Evolutionary conservation across 2,329 filamentous ascomycete species (phyloP).

Genomic region (Tolypocladium ophioglossoides): DNA sequence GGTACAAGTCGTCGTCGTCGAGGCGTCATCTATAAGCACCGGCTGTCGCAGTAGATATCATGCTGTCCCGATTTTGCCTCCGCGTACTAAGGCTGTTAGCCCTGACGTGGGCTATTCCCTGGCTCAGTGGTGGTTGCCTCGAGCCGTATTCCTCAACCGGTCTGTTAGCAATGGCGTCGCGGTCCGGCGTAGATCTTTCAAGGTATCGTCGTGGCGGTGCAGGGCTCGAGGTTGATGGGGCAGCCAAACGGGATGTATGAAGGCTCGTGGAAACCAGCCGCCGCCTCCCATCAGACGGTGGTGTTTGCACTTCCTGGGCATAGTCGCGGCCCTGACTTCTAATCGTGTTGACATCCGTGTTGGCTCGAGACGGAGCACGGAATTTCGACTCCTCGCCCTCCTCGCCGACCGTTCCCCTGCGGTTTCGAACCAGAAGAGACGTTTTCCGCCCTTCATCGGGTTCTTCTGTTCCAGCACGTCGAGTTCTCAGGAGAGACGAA

Average conservation of each 20-base stretch:
- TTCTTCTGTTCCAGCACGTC: slow-evolving; percentile 36
- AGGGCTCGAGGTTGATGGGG: slow-evolving; percentile 25
- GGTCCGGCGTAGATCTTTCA: slow-evolving; percentile 32
- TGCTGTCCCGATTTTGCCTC: slow-evolving; percentile 31
- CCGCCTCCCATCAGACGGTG: slow-evolving; percentile 29
- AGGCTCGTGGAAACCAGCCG: slow-evolving; percentile 39
- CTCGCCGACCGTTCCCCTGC: slow-evolving; percentile 34
- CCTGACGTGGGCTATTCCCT: slow-evolving; percentile 29
- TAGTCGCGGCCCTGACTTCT: slow-evolving; percentile 16
- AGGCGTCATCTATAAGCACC: slow-evolving; percentile 34
- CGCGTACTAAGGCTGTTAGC: slow-evolving; percentile 34
- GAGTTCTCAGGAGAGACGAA: slow-evolving; percentile 35
- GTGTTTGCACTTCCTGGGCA: slow-evolving; percentile 19
- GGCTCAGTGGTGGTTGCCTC: slow-evolving; percentile 34
- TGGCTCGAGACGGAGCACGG: slow-evolving; percentile 47
- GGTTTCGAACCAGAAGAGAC: slow-evolving; percentile 32
- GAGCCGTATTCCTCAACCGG: slow-evolving; percentile 14
- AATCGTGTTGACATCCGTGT: slow-evolving; percentile 41
- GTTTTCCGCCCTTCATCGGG: slow-evolving; percentile 33
- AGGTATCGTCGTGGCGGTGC: slow-evolving; percentile 36
- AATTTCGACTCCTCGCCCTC: slow-evolving; percentile 40
- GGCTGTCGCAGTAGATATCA: slow-evolving; percentile 18
- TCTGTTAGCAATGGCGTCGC: slow-evolving; percentile 21
- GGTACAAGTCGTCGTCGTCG: slow-evolving; percentile 14
- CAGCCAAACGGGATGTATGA: slow-evolving; percentile 32